Evolutionary conservation across 2,329 filamentous ascomycete genomes (phyloP).

Genomic region (Hypoxylon sp.): DNA sequence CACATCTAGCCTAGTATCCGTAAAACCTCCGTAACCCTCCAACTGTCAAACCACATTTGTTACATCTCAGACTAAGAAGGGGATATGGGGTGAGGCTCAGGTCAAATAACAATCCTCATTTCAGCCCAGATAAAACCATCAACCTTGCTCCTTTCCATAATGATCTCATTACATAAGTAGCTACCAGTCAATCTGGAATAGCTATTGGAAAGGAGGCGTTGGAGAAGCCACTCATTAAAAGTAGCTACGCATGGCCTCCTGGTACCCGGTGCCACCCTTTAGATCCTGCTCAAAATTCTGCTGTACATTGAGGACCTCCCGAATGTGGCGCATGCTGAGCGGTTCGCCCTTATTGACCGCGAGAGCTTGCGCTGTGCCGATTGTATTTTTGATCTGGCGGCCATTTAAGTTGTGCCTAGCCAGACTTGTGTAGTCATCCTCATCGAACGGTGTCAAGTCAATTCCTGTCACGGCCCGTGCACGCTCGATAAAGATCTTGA

Average conservation of each 20-base stretch:
- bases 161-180: conserved; percentile 2
- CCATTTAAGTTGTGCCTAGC: conserved; percentile 75
- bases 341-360: conserved; percentile 81
- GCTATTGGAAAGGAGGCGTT: neutral
- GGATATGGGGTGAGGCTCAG: neutral
- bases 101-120: neutral
- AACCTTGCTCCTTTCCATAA: neutral
- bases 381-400: conserved; percentile 87
- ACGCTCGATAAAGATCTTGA: conserved; percentile 85
- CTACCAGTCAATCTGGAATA: neutral
- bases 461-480: conserved; percentile 75
- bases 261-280: conserved; percentile 83
- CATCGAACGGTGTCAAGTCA: conserved; percentile 72
- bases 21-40: conserved; percentile 4
- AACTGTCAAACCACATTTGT: neutral
- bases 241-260: conserved; percentile 88
- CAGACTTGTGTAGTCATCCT: conserved; percentile 77
- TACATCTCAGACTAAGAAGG: neutral
- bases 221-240: conserved; percentile 59
- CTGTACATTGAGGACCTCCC: conserved; percentile 85
- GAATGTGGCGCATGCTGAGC: conserved; percentile 84
- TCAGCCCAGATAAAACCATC: neutral
- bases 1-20: neutral
- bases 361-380: conserved; percentile 85
- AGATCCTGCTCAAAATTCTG: conserved; percentile 87